phyloP scores from a whole-genome alignment of 2,329 filamentous ascomycete species.

The Colletotrichum gigasporum region DNA sequence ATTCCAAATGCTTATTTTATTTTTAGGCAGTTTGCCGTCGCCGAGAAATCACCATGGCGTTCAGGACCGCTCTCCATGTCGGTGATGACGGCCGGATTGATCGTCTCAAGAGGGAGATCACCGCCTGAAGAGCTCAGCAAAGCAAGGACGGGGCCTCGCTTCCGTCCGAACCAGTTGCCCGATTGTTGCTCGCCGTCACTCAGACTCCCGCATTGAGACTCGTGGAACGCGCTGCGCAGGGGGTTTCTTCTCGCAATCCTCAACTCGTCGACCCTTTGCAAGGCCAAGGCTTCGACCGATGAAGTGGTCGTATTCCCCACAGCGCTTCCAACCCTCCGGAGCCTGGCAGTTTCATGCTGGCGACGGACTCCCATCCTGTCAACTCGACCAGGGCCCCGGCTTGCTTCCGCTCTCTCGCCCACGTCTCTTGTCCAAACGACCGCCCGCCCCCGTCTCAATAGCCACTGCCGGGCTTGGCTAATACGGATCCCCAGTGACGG shows the following conservation, averaged over 20 bases:
- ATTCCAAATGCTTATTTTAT: constrained; percentile 19
- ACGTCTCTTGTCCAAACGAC: background rate
- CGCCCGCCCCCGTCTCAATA: constrained; percentile 6
- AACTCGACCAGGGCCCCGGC: constrained; percentile 13
- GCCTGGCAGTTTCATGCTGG: constrained; percentile 28
- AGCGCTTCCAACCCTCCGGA: constrained; percentile 15
- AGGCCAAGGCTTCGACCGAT: constrained; percentile 19
- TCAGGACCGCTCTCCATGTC: background rate
- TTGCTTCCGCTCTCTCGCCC: background rate
- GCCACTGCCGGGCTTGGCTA: constrained; percentile 1
- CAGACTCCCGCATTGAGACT: constrained; percentile 7
- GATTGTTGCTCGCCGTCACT: constrained; percentile 3
- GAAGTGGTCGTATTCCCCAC: constrained; percentile 30
- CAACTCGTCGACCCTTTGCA: background rate
- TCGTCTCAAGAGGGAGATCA: constrained; percentile 14
- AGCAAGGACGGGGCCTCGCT: background rate
- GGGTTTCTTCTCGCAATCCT: too few species aligned
- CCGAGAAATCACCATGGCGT: constrained; percentile 1
- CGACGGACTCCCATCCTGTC: constrained; percentile 26
- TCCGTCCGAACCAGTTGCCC: constrained; percentile 21
- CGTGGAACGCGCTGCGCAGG: constrained; percentile 7
- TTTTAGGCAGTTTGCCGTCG: background rate
- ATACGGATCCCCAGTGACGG: too few species aligned
- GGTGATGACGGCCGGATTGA: background rate
- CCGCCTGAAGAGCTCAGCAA: background rate